Conservation (phyloP, 208 protist species). For the Naegleria fowleri region DNA sequence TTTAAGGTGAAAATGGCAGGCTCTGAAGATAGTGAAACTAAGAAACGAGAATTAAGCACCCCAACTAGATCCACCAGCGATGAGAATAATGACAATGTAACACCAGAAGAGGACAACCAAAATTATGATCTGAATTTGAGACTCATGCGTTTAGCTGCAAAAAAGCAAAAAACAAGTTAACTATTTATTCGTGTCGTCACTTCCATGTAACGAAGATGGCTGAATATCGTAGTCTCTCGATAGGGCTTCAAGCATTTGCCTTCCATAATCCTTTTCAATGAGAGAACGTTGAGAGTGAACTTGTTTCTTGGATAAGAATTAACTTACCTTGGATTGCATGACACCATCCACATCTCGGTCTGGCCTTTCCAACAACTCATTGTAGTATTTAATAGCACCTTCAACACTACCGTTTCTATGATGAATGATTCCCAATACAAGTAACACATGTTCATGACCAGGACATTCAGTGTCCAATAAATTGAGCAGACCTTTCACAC, state of each 20-base stretch:
- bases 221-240: no score
- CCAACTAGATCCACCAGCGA: not conserved
- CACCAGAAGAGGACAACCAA: not conserved
- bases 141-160: not conserved
- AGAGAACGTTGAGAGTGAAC: no score
- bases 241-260: no score
- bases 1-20: not conserved
- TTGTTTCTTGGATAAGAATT: no score
- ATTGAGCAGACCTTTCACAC: not conserved
- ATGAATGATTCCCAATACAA: not conserved
- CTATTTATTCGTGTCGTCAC: not conserved
- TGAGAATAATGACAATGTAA: not conserved
- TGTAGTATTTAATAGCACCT: not conserved
- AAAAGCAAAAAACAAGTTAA: not conserved
- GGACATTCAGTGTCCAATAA: not conserved
- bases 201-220: no score
- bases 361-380: not conserved
- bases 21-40: not conserved
- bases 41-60: not conserved
- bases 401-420: not conserved
- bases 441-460: not conserved
- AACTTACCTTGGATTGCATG: not conserved
- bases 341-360: not conserved
- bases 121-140: not conserved
- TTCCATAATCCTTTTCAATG: no score